Conservation (phyloP, 768 basidiomycete genomes). For the Rhizopogon rudus region DNA sequence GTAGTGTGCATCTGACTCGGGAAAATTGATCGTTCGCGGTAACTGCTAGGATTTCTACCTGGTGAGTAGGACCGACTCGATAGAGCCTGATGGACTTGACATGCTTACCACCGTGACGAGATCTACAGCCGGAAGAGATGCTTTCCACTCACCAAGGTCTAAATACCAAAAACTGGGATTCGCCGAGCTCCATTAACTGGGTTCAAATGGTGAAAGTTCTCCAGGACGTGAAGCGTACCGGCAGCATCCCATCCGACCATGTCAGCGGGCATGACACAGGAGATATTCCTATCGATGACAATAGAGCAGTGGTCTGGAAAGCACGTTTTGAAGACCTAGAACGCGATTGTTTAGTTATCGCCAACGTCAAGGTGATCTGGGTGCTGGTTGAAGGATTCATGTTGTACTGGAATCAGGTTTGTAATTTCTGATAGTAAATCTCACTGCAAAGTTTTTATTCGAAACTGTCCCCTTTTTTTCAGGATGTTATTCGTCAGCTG, state of each 20-base stretch:
- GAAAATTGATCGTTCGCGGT: conserved; percentile 4
- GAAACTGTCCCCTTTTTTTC: not conserved
- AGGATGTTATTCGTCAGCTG: conserved; percentile 67
- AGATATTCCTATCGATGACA: conserved; percentile 52
- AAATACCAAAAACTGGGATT: conserved; percentile 85
- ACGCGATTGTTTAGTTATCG: conserved; percentile 31
- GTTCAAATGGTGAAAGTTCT: conserved; percentile 63
- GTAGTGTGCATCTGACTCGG: not conserved
- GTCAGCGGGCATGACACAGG: conserved; percentile 79
- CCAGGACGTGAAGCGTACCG: conserved; percentile 55
- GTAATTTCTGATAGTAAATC: not conserved
- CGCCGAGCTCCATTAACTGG: conserved; percentile 91
- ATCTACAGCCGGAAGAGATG: conserved; percentile 20
- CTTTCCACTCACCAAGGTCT: conserved; percentile 55
- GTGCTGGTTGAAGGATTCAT: conserved; percentile 92
- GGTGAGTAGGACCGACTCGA: conserved; percentile 37
- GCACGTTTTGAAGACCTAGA: conserved; percentile 46
- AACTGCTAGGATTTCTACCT: conserved; percentile 81
- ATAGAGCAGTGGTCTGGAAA: conserved; percentile 44
- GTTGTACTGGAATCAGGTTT: conserved; percentile 82
- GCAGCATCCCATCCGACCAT: conserved; percentile 69
- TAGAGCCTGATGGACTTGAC: not conserved
- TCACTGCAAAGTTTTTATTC: not conserved
- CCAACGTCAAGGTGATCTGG: conserved; percentile 59
- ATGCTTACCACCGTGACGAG: not conserved